phyloP scores from a whole-genome alignment of 2,329 filamentous ascomycete genomes.

The Coniochaeta pulveracea region DNA sequence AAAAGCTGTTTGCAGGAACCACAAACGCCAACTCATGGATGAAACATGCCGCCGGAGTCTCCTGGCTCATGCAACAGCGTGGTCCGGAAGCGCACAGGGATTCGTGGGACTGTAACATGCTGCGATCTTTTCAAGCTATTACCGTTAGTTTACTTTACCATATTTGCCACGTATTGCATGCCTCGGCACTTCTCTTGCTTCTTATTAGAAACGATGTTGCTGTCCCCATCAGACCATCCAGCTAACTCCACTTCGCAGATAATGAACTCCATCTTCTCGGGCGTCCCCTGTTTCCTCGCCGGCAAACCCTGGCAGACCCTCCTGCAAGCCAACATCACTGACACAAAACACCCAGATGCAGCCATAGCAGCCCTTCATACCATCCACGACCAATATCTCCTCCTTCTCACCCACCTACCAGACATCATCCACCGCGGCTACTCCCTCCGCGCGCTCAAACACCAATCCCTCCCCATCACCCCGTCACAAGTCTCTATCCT shows the following conservation, averaged over 20 bases:
- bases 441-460: conserved; percentile 18
- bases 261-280: conserved; percentile 25
- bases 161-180: background rate
- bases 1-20: conserved; percentile 31
- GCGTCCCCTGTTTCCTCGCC: conserved; percentile 23
- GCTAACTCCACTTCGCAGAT: conserved; percentile 15
- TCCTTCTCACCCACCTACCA: conserved; percentile 21
- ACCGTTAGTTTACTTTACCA: conserved; percentile 16
- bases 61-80: conserved; percentile 25
- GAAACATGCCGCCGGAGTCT: conserved; percentile 25
- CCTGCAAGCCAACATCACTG: conserved; percentile 15
- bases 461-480: conserved; percentile 17
- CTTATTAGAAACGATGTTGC: background rate
- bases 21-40: conserved; percentile 23
- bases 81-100: conserved; percentile 22
- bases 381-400: conserved; percentile 21
- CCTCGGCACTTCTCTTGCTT: conserved; percentile 1
- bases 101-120: conserved; percentile 24
- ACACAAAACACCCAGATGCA: conserved; percentile 11
- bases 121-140: conserved; percentile 24
- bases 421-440: conserved; percentile 20
- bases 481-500: conserved; percentile 17
- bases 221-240: background rate
- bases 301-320: conserved; percentile 23
- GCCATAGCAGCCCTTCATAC: conserved; percentile 9